Base-by-base conservation (phyloP, 768 basidiomycete genomes). In the Hysterangium stoloniferum region DNA sequence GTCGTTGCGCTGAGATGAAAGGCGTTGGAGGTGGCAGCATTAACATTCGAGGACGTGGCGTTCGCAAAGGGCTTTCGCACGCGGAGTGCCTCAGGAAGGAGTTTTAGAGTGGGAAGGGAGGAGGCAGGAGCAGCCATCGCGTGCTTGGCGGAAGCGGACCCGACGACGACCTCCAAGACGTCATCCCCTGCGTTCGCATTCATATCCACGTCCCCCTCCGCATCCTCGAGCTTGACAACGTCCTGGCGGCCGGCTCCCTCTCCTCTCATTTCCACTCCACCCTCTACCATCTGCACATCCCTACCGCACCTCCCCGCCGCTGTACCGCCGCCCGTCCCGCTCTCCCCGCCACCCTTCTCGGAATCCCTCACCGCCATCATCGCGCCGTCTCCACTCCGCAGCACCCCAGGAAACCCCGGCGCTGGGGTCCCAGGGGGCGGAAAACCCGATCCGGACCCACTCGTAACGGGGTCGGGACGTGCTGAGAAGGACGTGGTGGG, bases 31-130 rank as follows among this genome's bases (percentile, higher is more conserved):
- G 17, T 44, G 19, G 44, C 6, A 27, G 44, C n/a, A n/a, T n/a
- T n/a, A n/a, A n/a, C n/a, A n/a, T n/a, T n/a, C n/a, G n/a, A n/a
- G n/a, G n/a, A n/a, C n/a, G n/a, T n/a, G n/a, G n/a, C n/a, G n/a
- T n/a, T n/a, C n/a, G n/a, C n/a, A n/a, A n/a, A n/a, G n/a, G n/a
- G n/a, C n/a, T n/a, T n/a, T n/a, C n/a, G n/a, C n/a, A n/a, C n/a
- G n/a, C n/a, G n/a, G 28, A 45, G 44, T 12, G 44, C 44, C 29
- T 45, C 44, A 3, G 44, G 44, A 17, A 45, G 44, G 5, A 45
- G 29, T 8, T 31, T 27, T 22, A 45, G 44, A 4, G 44, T 33
- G 9, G 44, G 29, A 7, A 12, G 2, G 43, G 19, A n/a, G 43
- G 25, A 28, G 38, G 38, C 38, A 20, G 38, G 20, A 13, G 2